Percentiles rank a stretch among this genome's conserved stretches.
Evolutionary conservation across 2,329 filamentous ascomycete genomes (phyloP).

Genomic region (Sporothrix humicola): DNA sequence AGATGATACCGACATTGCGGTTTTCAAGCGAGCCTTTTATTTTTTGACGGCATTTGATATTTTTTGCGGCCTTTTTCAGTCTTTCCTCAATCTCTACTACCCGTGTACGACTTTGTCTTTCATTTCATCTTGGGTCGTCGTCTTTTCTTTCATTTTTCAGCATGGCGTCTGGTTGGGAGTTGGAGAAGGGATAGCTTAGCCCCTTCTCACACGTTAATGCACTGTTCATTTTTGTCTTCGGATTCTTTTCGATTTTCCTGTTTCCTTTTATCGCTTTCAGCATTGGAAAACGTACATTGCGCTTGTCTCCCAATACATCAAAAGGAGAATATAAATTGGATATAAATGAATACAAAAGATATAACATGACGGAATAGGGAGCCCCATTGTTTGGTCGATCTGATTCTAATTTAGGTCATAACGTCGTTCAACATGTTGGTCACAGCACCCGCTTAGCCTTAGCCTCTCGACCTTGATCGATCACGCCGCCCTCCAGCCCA

Average conservation of each 20-base stretch:
- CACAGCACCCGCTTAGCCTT: not conserved
- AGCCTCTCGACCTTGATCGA: constrained; percentile 20
- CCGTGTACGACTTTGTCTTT: constrained; percentile 11
- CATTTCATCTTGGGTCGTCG: not conserved
- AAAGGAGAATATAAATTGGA: constrained; percentile 18
- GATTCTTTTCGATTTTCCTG: not conserved
- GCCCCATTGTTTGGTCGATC: not conserved
- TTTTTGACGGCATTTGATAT: not conserved
- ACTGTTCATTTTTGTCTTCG: constrained; percentile 3
- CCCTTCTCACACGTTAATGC: not conserved
- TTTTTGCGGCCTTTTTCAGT: not conserved
- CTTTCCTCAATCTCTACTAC: not conserved
- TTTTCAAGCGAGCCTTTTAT: not conserved
- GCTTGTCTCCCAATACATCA: not conserved
- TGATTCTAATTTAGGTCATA: not conserved
- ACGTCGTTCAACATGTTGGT: not conserved
- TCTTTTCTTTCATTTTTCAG: constrained; percentile 13
- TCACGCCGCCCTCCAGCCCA: constrained; percentile 22
- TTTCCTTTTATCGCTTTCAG: not conserved
- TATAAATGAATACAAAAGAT: constrained; percentile 21
- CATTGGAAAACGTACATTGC: not conserved
- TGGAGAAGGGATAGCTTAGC: not conserved
- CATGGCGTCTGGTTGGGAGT: constrained; percentile 21
- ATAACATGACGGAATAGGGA: not conserved
- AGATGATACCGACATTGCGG: not conserved